Evolutionary conservation across 768 basidiomycete species (phyloP), one percentile per base, ranked within the genome.

Genomic region (Lactifluus piperatus): DNA sequence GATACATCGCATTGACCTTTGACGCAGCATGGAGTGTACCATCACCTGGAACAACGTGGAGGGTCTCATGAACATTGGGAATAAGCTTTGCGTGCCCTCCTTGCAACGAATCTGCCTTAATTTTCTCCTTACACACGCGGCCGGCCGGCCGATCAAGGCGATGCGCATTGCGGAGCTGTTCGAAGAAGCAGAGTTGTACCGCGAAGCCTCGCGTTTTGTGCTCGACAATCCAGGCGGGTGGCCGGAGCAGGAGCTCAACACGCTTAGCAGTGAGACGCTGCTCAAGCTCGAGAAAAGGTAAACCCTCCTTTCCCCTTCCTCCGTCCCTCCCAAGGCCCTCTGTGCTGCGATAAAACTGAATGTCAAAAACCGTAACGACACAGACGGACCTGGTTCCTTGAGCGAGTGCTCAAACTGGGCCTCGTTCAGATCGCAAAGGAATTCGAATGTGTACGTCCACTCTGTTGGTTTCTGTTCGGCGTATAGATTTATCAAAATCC

Each of bases 31-130:
- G 55, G 88, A 93, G 63, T 95, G 93, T 73, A 90, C 90, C 9
- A 93, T 95, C 54, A 88, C 91, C 0, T 97, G 94, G 91, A 89
- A 91, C 66, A 97, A 97, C 70, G 94, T 92, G 27, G 92, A 91
- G 66, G 86, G 86, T 41, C 79, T 92, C 43, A 88, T 94, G 83
- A 91, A 94, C 67, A 86, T 95, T 22, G 85, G 91, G 2, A 84
- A 90, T 71, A 94, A 93, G 68, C 83, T 95, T 56, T 88, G 88
- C 62, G 88, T 91, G 5, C 85, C 89, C 2, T 75, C 87, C 3
- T 77, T 97, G 41, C 88, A 91, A 68, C 80, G 80, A 44, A 84
- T 90, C 67, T 95, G 92, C 71, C 79, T 90, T 30, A 83, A 81
- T 3, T 97, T 97, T 72, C 79, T 97, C 30, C 80, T 97, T 47